phyloP scores from a whole-genome alignment of 805 yeast species.

The Candida schatavii region DNA sequence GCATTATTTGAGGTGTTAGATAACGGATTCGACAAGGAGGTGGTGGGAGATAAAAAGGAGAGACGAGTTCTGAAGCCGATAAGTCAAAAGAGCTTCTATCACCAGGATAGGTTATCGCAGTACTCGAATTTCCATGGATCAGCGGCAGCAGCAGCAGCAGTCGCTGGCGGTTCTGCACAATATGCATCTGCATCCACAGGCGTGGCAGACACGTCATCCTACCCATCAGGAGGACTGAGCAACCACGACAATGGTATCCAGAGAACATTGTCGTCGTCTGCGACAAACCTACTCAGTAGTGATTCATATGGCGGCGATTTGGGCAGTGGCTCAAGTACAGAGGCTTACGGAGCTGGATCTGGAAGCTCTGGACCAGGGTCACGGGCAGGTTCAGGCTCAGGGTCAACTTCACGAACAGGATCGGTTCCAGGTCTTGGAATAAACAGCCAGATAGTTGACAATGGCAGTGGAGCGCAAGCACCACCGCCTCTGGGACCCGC shows the following conservation, averaged over 20 bases:
- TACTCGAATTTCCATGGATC: constrained; percentile 36
- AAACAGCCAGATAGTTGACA: background rate
- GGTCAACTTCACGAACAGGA: background rate
- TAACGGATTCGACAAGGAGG: constrained; percentile 59
- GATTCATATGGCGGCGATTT: constrained; percentile 2
- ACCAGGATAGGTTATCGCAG: constrained; percentile 52
- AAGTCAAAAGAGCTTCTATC: constrained; percentile 41
- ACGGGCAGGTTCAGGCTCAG: constrained; percentile 6
- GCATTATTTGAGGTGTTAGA: constrained; percentile 65
- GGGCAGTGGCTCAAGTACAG: constrained; percentile 7
- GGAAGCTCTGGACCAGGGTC: constrained; percentile 2
- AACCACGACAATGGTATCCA: constrained; percentile 2
- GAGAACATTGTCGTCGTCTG: constrained; percentile 20
- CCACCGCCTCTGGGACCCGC: constrained; percentile 21
- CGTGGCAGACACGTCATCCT: constrained; percentile 11
- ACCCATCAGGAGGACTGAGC: constrained; percentile 8
- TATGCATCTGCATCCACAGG: background rate
- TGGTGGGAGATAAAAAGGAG: constrained; percentile 16
- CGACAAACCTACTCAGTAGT: constrained; percentile 14
- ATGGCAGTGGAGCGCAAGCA: constrained; percentile 1
- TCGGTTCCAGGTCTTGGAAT: background rate
- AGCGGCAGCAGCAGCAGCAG: constrained; percentile 3
- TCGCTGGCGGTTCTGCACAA: constrained; percentile 17
- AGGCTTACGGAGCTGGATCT: constrained; percentile 7
- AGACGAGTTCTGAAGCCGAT: constrained; percentile 33